These are phyloP conservation scores for Globisporangium heterothallicum DNA, from an alignment of 352 stramenopile genomes.

Conservation along the genomic window DNA sequence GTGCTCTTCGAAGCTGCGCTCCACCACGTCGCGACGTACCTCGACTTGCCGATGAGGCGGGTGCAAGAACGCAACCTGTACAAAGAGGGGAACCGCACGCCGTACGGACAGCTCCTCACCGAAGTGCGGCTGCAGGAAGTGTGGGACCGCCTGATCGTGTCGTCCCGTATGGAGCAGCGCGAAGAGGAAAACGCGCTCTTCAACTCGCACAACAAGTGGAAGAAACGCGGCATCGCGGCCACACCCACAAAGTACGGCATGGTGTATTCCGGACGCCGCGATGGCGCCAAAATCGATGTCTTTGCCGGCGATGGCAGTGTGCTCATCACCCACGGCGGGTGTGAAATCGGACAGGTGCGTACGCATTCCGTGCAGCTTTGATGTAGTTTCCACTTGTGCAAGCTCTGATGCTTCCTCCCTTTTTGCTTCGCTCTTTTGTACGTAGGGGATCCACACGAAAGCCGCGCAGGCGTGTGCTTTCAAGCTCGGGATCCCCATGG, in stretches of 20 bases:
- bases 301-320: conserved; percentile 89
- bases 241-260: conserved; percentile 94
- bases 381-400: conserved; percentile 22
- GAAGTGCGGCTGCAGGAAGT: conserved; percentile 89
- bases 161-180: conserved; percentile 66
- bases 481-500: conserved; percentile 31
- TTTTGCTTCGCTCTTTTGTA: background rate
- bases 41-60: conserved; percentile 61
- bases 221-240: conserved; percentile 88
- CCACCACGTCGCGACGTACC: conserved; percentile 87
- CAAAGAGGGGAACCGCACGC: conserved; percentile 81
- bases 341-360: conserved; percentile 97
- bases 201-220: conserved; percentile 88
- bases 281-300: conserved; percentile 35
- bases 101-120: conserved; percentile 89
- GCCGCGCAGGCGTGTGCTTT: conserved; percentile 47
- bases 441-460: conserved; percentile 63
- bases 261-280: conserved; percentile 77
- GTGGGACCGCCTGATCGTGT: conserved; percentile 68
- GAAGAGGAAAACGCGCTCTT: conserved; percentile 75
- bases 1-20: conserved; percentile 92
- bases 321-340: conserved; percentile 93
- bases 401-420: background rate
- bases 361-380: too few relatives aligned
- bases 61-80: conserved; percentile 93